phyloP scores from a whole-genome alignment of 257 asterid genomes.

The Linaria vulgaris region DNA sequence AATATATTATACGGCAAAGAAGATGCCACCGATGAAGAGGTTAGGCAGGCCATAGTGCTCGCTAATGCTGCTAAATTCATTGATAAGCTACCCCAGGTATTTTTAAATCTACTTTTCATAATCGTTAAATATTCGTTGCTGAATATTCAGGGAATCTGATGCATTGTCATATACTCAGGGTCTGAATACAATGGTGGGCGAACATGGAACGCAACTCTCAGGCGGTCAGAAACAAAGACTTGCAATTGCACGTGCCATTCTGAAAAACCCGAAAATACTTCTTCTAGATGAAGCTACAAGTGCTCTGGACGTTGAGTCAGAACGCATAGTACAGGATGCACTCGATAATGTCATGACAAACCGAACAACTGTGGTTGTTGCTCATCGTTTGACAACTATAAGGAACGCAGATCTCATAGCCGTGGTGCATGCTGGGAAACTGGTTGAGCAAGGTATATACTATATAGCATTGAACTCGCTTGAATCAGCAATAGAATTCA shows the following conservation, averaged over 20 bases:
- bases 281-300: constrained; percentile 94
- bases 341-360: constrained; percentile 69
- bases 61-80: constrained; percentile 85
- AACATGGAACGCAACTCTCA: constrained; percentile 76
- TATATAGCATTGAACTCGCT: not conserved
- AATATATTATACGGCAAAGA: constrained; percentile 63
- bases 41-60: constrained; percentile 58
- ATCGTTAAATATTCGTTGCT: not conserved
- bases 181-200: constrained; percentile 80
- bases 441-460: constrained; percentile 65
- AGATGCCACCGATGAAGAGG: constrained; percentile 64
- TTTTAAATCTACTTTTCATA: not conserved
- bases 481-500: not conserved
- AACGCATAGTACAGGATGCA: constrained; percentile 71
- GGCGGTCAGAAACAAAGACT: constrained; percentile 90
- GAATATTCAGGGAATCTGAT: not conserved
- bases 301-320: constrained; percentile 81
- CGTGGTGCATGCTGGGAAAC: constrained; percentile 65
- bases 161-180: constrained; percentile 46
- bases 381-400: constrained; percentile 75
- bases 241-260: constrained; percentile 80
- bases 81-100: constrained; percentile 60
- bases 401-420: constrained; percentile 83
- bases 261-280: constrained; percentile 72
- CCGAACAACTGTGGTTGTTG: constrained; percentile 78